A percentile compares a stretch with the other conserved stretches of the same genome.
These are phyloP conservation scores for Colletotrichum orbiculare DNA, from an alignment of 2,329 filamentous ascomycete species.

Conservation along the genomic window DNA sequence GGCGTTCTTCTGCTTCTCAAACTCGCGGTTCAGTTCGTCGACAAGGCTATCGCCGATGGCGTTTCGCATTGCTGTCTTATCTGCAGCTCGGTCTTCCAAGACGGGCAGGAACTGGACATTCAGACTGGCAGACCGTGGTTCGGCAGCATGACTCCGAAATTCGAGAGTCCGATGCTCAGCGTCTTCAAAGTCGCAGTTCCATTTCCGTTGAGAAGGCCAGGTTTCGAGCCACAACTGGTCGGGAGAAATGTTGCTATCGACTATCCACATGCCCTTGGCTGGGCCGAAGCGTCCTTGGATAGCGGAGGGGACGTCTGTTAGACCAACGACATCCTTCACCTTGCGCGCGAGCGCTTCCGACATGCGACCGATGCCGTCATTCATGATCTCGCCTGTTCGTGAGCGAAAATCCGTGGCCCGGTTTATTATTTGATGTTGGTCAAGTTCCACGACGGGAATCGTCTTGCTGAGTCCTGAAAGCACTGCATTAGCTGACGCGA, in stretches of 20 bases:
- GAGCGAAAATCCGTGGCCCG: constrained; percentile 52
- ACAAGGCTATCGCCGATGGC: constrained; percentile 61
- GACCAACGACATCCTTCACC: constrained; percentile 62
- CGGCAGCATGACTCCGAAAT: constrained; percentile 61
- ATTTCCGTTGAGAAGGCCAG: constrained; percentile 76
- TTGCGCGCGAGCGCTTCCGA: constrained; percentile 68
- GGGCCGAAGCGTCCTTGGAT: constrained; percentile 78
- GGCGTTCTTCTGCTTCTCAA: constrained; percentile 62
- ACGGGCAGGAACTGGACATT: constrained; percentile 78
- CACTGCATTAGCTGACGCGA: constrained; percentile 10
- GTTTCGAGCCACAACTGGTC: constrained; percentile 73
- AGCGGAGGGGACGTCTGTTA: constrained; percentile 67
- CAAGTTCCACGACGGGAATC: constrained; percentile 56
- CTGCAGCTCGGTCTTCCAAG: constrained; percentile 67
- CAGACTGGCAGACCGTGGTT: constrained; percentile 63
- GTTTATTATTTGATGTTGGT: constrained; percentile 57
- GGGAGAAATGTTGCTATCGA: constrained; percentile 61
- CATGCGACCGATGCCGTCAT: constrained; percentile 74
- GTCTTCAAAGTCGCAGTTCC: constrained; percentile 62
- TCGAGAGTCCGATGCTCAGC: constrained; percentile 72
- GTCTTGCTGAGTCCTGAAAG: constrained; percentile 63
- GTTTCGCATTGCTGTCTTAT: constrained; percentile 55
- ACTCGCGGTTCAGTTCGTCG: constrained; percentile 61
- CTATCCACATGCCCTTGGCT: constrained; percentile 81
- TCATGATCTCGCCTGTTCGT: constrained; percentile 62